Base-by-base conservation (phyloP, 2,329 filamentous ascomycete species). In the Cordyceps tenuipes region DNA sequence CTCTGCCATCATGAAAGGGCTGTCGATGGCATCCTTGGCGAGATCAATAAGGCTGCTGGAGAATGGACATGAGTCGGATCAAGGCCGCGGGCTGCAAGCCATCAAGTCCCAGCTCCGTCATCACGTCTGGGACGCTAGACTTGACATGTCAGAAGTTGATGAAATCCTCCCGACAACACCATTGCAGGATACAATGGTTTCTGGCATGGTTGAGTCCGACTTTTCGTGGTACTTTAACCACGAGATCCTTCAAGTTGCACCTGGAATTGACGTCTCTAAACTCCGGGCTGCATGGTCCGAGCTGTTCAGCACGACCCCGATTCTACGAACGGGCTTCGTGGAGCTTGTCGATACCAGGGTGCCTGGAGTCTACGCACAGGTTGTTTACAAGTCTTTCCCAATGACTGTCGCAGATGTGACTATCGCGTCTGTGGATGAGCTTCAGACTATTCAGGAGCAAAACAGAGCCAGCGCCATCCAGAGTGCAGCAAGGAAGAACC, bases 141-240 rank as follows among this genome's bases (percentile, higher is more conserved):
- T 60, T 41, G 57, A 59, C 31, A 49, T 54, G 34, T 26, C 29
- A 0, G 67, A 76, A 12, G 67, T 87, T 1, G 82, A 89, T 55
- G 70, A 77, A 3, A 72, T 93, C 3, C 73, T 94, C 2, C 91
- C 91, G 0, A 81, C 87, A 0, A 96, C 92, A 0, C 86, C 91
- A 7, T 78, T 96, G 5, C 92, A 97, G 72, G 91, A 97, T 70
- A 86, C 87, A 1, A 91, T 97, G 85, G 75, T 95, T 3, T 85
- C 86, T 0, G 88, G 90, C 62, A 96, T 96, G 89, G 64, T 91
- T 0, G 78, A 83, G 17, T 94, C 91, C 0, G 78, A 83, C 3
- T 93, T 88, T 65, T 75, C 78, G 12, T 82, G 85, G 63, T 97
- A 97, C 69, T 95, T 91, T 76, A 96, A 95, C 63, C 86, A 94